Evolutionary conservation across 306 rosid species (phyloP).

Genomic region (Luffa acutangula): DNA sequence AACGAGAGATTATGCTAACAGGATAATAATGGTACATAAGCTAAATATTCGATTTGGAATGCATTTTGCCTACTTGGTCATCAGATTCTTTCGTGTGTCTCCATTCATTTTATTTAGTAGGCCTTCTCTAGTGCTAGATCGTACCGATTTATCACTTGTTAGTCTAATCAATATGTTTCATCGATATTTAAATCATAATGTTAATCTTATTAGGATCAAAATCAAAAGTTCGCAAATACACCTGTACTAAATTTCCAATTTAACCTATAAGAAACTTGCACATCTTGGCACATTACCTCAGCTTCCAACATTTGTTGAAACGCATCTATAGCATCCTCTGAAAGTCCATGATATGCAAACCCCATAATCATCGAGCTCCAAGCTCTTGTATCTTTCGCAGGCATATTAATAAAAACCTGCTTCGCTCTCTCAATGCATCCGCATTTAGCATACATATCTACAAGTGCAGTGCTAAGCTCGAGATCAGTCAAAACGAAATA

Average conservation of each 20-base stretch:
- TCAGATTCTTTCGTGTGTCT: background rate
- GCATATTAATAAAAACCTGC: conserved; percentile 11
- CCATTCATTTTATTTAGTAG: background rate
- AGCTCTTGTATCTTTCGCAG: conserved; percentile 18
- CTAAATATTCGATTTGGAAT: background rate
- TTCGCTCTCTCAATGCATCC: conserved; percentile 22
- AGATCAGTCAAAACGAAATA: conserved; percentile 13
- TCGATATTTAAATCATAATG: background rate
- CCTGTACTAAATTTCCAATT: background rate
- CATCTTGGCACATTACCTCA: conserved; percentile 1
- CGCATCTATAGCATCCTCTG: conserved; percentile 11
- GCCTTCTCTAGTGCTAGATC: background rate
- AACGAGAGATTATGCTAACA: background rate
- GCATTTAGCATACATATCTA: conserved; percentile 21
- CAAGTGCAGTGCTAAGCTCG: conserved; percentile 20
- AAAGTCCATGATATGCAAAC: conserved; percentile 13
- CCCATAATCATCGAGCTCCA: conserved; percentile 24
- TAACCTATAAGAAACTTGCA: background rate
- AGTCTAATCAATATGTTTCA: background rate
- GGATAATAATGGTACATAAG: background rate
- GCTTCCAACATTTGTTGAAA: conserved; percentile 16
- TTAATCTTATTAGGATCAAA: background rate
- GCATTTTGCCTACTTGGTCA: background rate
- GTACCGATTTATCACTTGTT: background rate
- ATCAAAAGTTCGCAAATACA: background rate